Evolutionary conservation across 208 protist genomes (phyloP), one percentile per base, ranked within the genome.

Genomic region (Trypanosoma avium): DNA sequence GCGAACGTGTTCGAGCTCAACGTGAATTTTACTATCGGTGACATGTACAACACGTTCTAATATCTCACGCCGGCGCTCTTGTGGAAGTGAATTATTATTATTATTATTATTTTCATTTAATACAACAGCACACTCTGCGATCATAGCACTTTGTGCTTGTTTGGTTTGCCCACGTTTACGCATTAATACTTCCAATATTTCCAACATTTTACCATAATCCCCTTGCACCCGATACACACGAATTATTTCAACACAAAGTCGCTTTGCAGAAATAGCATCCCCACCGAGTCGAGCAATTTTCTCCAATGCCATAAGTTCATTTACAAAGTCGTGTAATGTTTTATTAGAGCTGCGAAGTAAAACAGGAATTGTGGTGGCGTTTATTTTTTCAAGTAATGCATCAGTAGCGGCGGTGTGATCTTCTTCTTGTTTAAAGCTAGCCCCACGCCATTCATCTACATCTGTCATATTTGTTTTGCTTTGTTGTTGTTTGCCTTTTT

Each of bases 11-110:
- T 99, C 92, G 24, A 97, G 82, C 78, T 99, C 96, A 17, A 99
- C 96, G 58, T 98, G 96, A 42, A 99, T 98, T 79, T 98, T 98
- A 78, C 92, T 97, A 42, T 97, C 94, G 8, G 94, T 97, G 35
- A 97, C 83, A 22, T 91, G 75, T 30, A 86, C 82, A 47, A 98
- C 77, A 21, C 82, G 86, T 67, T 97, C 88, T 52, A 98, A 87
- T 47, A 98, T 84, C 53, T 88, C 81, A 36, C 94, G 56, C 59
- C 86, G 73, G 30, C 81, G 67, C 33, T 79, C 77, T 58, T 75
- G 69, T 35, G 84, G 81, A 12, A 78, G 65, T 15, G 47, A 48
- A 24, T 72, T 84, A 43, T 84, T n/a, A n/a, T n/a, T n/a, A n/a
- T n/a, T n/a, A n/a, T n/a, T n/a, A n/a, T n/a, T n/a, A n/a, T n/a